Conservation (phyloP, 176 grass and related monocot genomes). For the Eragrostis curvula region DNA sequence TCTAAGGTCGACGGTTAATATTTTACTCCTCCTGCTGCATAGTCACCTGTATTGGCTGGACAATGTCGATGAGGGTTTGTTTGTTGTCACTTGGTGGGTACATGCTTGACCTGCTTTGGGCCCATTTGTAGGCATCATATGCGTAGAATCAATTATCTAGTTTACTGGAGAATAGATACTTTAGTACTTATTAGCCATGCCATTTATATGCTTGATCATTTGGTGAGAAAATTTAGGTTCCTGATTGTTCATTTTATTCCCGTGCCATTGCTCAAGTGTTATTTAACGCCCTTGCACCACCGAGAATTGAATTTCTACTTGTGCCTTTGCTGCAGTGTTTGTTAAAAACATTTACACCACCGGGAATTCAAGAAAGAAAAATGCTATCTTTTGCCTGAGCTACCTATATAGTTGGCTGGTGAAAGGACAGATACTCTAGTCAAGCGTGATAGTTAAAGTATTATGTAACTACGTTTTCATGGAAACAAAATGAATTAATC, state of each 20-base stretch:
- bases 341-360: constrained; percentile 3
- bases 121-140: not conserved
- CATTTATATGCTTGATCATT: not conserved
- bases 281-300: not conserved
- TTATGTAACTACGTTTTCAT: constrained; percentile 1
- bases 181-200: not conserved
- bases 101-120: constrained; percentile 22
- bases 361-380: not conserved
- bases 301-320: not conserved
- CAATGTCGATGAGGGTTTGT: constrained; percentile 9
- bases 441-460: not conserved
- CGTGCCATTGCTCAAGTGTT: constrained; percentile 11
- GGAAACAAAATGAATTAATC: not conserved
- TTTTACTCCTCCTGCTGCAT: constrained; percentile 7
- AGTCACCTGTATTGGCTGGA: not conserved
- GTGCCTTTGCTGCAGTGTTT: constrained; percentile 8
- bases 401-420: constrained; percentile 17
- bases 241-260: constrained; percentile 12
- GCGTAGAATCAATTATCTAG: constrained; percentile 10
- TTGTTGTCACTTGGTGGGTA: not conserved
- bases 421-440: constrained; percentile 23
- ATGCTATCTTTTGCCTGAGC: not conserved
- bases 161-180: not conserved
- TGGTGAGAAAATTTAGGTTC: not conserved
- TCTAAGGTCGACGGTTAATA: not conserved